Evolutionary conservation across 768 basidiomycete genomes (phyloP), one percentile per base, ranked within the genome.

Genomic region (Hortiboletus campestris): DNA sequence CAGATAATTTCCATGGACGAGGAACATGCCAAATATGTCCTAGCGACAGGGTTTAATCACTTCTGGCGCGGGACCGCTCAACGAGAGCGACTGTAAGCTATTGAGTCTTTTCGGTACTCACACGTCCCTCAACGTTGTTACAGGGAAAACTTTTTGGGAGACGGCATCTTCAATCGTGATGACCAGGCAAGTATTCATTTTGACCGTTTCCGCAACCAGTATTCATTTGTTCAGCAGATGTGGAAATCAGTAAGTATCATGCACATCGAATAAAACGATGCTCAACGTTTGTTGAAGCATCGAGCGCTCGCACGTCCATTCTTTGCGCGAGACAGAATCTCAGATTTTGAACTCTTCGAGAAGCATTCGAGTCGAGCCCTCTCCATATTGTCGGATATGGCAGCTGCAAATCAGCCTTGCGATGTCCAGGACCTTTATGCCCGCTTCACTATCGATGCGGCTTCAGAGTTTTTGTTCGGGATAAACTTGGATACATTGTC

Each of bases 1-100:
- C 58, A 89, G 86, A 84, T 89, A 29, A 84, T 88, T 35, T 81
- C 86, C 28, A 88, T 88, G 84, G 87, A 89, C 67, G 81, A 84
- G 67, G 81, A 84, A 50, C 85, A 88, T 60, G 70, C 77, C 53
- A 87, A 87, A 64, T 84, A 80, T 61, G 75, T 87, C 25, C 70
- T 87, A 4, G 74, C 86, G 0, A 86, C 86, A 6, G 85, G 86
- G 0, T 88, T 89, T 63, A 72, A 75, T 34, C 72, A 80, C 43
- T 90, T 90, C 64, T 87, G 84, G 83, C 78, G 86, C 65, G 86
- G 88, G 8, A 66, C 71, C 31, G 70, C 75, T 16, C 84, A 86
- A 65, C 84, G 85, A 59, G 85, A 88, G 68, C 74, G 85, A 64
- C 75, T 87, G 86, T 86, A 55, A 57, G 84, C 70, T 17, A 14